Base-by-base conservation (phyloP, 2,329 filamentous ascomycete species). In the Thelonectria blattea region DNA sequence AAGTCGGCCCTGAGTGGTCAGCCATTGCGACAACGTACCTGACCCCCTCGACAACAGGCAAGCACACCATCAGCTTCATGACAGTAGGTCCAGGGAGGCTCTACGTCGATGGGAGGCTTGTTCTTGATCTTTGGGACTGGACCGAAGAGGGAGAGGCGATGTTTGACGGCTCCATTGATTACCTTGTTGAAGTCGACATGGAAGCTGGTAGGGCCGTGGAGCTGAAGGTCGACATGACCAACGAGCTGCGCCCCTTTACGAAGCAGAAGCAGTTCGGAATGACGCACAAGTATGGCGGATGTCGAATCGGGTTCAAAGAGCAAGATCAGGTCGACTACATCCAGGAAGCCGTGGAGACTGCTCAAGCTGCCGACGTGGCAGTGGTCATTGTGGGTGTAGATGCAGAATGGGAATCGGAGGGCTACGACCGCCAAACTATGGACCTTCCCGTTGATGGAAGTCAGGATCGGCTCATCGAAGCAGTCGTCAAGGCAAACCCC, bases 351-450 rank as follows among this genome's bases (percentile, higher is more conserved):
- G 84, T 89, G 4, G 80, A 85, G 18, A 79, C 81, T 2, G 89
- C 89, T 9, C 83, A 78, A 62, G 79, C 80, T 2, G 85, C 87
- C 0, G 88, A 91, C 68, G 85, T 90, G 14, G 89, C 88, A 2
- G 78, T 92, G 7, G 81, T 92, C 1, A 82, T 91, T 50, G 84
- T 90, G 10, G 89, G 89, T 1, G 79, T 91, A 1, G 89, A 91
- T 71, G 85, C 85, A 6, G 89, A 92, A 72, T 92, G 88, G 88
- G 89, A 92, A 71, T 90, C 88, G 2, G 89, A 91, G 73, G 89
- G 89, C 1, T 90, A 90, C 61, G 89, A 91, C 70, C 83, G 88
- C 48, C 90, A 90, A 72, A 91, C 91, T 66, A 81, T 92, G 63
- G 90, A 89, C 15, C 77, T 91, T 3, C 91, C 90, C 81, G 80